Conservation (phyloP, 768 basidiomycete genomes). For the Rubroboletus satanas region DNA sequence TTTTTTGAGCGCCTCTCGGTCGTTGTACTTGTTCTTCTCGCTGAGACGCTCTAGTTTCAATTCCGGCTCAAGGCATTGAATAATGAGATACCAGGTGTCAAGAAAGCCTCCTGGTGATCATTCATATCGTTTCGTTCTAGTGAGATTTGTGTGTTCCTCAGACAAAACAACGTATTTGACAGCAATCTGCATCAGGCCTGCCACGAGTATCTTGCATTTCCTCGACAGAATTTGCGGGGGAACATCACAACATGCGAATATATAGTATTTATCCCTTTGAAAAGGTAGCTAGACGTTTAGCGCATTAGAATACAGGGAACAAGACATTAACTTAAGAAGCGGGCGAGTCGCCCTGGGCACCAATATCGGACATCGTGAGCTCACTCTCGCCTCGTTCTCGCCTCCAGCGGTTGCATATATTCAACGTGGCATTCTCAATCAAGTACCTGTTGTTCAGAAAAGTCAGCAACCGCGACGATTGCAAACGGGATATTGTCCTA, state of each 20-base stretch:
- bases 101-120: constrained; percentile 85
- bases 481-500: neutral
- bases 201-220: neutral
- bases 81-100: constrained; percentile 83
- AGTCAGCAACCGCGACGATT: neutral
- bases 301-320: constrained; percentile 8
- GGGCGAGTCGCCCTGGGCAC: constrained; percentile 32
- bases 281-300: neutral
- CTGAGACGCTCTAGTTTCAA: constrained; percentile 59
- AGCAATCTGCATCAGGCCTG: neutral
- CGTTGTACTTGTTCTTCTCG: neutral
- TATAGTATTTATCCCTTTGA: constrained; percentile 9
- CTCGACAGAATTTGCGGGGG: neutral
- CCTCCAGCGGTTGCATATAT: constrained; percentile 83
- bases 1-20: neutral
- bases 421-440: constrained; percentile 67
- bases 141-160: neutral
- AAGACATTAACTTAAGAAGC: constrained; percentile 11
- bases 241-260: neutral
- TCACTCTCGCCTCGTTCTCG: constrained; percentile 76
- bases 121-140: neutral
- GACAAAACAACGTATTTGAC: neutral
- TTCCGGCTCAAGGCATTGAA: constrained; percentile 81
- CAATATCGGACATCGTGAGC: constrained; percentile 54
- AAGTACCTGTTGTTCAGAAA: constrained; percentile 54